Base-by-base conservation (phyloP, 1,284 basidiomycete species). In the Lignosus rhinocerotis region DNA sequence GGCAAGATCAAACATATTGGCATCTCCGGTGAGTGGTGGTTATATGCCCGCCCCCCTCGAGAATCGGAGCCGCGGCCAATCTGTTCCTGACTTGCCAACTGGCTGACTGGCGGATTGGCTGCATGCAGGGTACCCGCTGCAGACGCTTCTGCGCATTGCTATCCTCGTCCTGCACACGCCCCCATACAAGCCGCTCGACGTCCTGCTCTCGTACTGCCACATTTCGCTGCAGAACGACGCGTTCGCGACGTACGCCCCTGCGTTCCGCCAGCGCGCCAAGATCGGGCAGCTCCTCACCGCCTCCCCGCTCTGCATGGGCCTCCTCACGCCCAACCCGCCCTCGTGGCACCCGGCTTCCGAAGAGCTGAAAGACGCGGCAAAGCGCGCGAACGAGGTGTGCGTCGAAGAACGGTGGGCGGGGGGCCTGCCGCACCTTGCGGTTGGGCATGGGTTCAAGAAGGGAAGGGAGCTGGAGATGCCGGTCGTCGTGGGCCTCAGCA, bases 291-390 rank as follows among this genome's bases (percentile, higher is more conserved):
- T 98, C 36, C 67, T 96, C 48, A 84, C 90, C 34, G 96, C 95
- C 5, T 94, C 94, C 0, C 96, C 96, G 2, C 81, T 98, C 53
- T 88, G 86, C 66, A 98, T 98, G 96, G 93, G 93, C 0, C 82
- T 98, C 1, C 80, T 99, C 41, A 90, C 90, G 0, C 77, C 81
- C 2, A 78, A 76, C 0, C 81, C 85, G 2, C 92, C 93, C 0
- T 53, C 72, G 0, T 98, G 96, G 96, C 96, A 98, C 70, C 95
- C 96, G 8, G 93, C 92, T 3, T 80, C 88, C 5, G 67, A 73
- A 6, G 74, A 71, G 11, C 67, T 93, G 51, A 77, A 72, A 44
- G 70, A 74, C 6, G 84, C 82, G 1, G 77, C 78, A 6, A 60
- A 61, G 7, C 70, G 71, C 39, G 79, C 77, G 10, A 59, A 65